A percentile compares a stretch with the other conserved stretches of the same genome.
Evolutionary conservation across 2,329 filamentous ascomycete genomes (phyloP).

Genomic region (Fusarium nematophilum): DNA sequence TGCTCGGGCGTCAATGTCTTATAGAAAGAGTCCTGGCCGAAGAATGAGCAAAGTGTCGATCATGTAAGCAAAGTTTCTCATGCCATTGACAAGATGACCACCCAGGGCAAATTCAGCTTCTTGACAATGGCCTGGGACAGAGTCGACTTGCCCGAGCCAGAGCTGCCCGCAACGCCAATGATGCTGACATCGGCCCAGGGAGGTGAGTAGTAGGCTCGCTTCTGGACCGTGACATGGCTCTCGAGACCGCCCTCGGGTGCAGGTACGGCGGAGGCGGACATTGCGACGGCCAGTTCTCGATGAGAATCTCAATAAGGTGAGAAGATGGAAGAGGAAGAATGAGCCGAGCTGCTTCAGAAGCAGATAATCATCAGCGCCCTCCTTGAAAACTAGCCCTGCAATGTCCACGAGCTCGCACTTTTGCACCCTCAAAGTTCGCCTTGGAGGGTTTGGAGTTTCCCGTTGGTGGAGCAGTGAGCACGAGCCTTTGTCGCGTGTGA

Average conservation of each 20-base stretch:
- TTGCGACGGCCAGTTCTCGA: conserved; percentile 37
- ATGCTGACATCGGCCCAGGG: conserved; percentile 98
- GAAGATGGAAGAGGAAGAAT: not conserved
- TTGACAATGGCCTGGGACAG: conserved; percentile 91
- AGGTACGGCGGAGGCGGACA: conserved; percentile 32
- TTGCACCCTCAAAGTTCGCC: conserved; percentile 26
- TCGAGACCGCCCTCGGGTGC: conserved; percentile 43
- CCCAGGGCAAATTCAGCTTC: conserved; percentile 93
- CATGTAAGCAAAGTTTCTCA: conserved; percentile 36
- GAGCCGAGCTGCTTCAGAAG: not conserved
- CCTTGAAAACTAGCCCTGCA: conserved; percentile 38
- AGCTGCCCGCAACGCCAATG: conserved; percentile 95
- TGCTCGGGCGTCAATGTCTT: conserved; percentile 85
- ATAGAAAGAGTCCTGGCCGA: conserved; percentile 91
- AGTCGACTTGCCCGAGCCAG: conserved; percentile 94
- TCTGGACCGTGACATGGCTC: conserved; percentile 62
- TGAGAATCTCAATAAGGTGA: conserved; percentile 14
- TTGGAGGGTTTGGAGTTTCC: conserved; percentile 35
- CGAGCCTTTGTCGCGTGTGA: conserved; percentile 37
- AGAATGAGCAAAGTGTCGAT: conserved; percentile 36
- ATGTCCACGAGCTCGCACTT: conserved; percentile 33
- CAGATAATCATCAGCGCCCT: conserved; percentile 3
- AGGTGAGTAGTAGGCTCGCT: conserved; percentile 82
- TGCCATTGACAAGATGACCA: conserved; percentile 97
- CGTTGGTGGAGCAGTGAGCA: conserved; percentile 40